Evolutionary conservation across 2,329 filamentous ascomycete species (phyloP), one percentile per base, ranked within the genome.

Genomic region (Clathrospora elynae): DNA sequence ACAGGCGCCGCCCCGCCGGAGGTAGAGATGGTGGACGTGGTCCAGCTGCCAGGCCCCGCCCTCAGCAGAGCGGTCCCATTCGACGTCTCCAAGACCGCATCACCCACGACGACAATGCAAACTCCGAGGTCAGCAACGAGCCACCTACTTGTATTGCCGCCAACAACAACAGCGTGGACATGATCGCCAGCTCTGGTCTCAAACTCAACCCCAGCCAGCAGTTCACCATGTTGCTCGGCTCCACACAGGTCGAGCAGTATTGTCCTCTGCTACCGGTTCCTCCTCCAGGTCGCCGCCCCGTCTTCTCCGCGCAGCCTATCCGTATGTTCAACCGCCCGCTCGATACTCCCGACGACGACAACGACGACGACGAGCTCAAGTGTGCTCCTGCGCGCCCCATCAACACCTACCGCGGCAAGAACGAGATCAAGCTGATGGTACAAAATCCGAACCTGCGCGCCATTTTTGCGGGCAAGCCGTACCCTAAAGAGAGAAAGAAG

Each of bases 401-500:
- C 25, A 55, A 52, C 16, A 43, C 20, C 0, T 55, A 55, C 42
- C 38, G 38, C n/a, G 53, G 46, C 22, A 54, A 39, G 0, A 49
- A 61, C 20, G 22, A 42, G 0, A 38, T 61, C 24, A 60, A 59
- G 35, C 36, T 30, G n/a, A 14, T 29, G 2, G 51, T 61, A 2
- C 34, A 47, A 12, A 65, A 63, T 18, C 20, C 28, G 9, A 59
- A 52, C 16, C 29, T 64, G 1, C 58, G 47, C 3, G 42, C 43
- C 5, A 36, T 63, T 8, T 31, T 64, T 3, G 22, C 43, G 1
- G 53, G 33, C 9, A 57, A 38, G 31, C 37, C 35, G 4, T 14
- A 42, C 16, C 51, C 53, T 2, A 52, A 24, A 14, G 16, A 44
- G 30, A 32, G 42, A 20, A 55, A 45, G 45, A 50, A 40, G 33